Evolutionary conservation across 1,284 basidiomycete genomes (phyloP).

Genomic region (Microbotryum violaceum): DNA sequence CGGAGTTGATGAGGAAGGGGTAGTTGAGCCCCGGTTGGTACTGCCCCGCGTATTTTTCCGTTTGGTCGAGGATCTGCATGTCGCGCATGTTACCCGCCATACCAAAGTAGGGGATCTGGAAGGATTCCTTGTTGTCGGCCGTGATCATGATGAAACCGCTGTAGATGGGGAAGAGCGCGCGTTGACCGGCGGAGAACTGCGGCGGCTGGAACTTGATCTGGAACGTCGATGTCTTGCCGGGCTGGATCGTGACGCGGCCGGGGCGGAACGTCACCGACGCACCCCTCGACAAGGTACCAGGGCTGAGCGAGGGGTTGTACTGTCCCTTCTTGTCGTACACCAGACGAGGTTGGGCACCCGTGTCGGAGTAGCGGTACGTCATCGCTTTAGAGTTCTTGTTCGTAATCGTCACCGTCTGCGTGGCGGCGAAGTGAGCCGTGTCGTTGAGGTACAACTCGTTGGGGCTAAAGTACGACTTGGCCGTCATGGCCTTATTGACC

Average conservation of each 20-base stretch:
- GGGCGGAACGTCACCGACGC: not conserved
- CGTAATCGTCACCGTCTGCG: conserved; percentile 43
- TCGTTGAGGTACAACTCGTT: conserved; percentile 61
- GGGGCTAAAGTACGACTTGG: conserved; percentile 52
- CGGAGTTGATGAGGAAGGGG: conserved; percentile 16
- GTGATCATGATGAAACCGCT: conserved; percentile 24
- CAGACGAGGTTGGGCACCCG: not conserved
- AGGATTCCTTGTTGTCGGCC: not conserved
- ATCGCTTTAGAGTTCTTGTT: conserved; percentile 16
- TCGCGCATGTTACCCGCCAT: conserved; percentile 20
- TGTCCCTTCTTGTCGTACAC: not conserved
- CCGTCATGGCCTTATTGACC: conserved; percentile 55
- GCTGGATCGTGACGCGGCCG: conserved; percentile 1
- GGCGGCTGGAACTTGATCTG: conserved; percentile 12
- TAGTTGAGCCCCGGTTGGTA: not conserved
- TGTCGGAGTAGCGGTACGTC: conserved; percentile 6
- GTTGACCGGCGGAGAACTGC: not conserved
- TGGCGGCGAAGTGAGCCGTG: conserved; percentile 52
- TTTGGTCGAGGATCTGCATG: conserved; percentile 30
- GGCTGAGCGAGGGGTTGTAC: not conserved
- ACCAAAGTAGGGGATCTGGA: conserved; percentile 29
- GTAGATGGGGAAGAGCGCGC: conserved; percentile 27
- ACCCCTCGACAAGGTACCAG: too few species aligned
- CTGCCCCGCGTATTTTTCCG: not conserved
- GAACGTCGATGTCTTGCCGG: conserved; percentile 4